Conservation (phyloP, 257 asterid species). For the Rauvolfia tetraphylla region DNA sequence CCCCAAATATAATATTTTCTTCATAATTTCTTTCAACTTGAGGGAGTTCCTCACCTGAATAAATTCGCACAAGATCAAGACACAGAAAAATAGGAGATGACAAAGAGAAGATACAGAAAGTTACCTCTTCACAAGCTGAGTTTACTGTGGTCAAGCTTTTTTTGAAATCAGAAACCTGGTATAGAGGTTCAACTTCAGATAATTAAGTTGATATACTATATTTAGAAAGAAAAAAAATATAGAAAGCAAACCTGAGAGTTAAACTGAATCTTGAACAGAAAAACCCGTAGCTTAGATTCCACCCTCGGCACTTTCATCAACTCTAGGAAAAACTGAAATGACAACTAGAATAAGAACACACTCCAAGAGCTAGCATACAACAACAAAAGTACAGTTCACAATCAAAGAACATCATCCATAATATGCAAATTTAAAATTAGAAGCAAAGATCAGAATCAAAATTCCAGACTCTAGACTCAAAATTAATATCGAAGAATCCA, state of each 20-base stretch:
- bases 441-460: neutral
- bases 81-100: slow-evolving; percentile 13
- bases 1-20: slow-evolving; percentile 79
- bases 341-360: slow-evolving; percentile 19
- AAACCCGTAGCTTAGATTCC: slow-evolving; percentile 91
- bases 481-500: neutral
- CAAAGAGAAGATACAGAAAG: slow-evolving; percentile 13
- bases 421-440: neutral
- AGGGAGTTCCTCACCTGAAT: slow-evolving; percentile 80
- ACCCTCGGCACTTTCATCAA: slow-evolving; percentile 99
- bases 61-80: slow-evolving; percentile 21
- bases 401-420: neutral
- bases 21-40: slow-evolving; percentile 90
- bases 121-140: slow-evolving; percentile 97
- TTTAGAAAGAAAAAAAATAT: slow-evolving; percentile 22
- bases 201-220: slow-evolving; percentile 13
- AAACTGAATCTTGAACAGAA: slow-evolving; percentile 95
- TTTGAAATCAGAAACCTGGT: slow-evolving; percentile 78
- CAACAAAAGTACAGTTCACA: neutral
- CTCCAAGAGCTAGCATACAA: neutral
- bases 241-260: slow-evolving; percentile 75
- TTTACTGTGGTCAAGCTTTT: slow-evolving; percentile 76
- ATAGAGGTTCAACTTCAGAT: slow-evolving; percentile 28
- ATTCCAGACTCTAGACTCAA: neutral
- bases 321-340: slow-evolving; percentile 93